phyloP scores from a whole-genome alignment of 495 filamentous ascomycete genomes.

The Stereocaulon alpinum region DNA sequence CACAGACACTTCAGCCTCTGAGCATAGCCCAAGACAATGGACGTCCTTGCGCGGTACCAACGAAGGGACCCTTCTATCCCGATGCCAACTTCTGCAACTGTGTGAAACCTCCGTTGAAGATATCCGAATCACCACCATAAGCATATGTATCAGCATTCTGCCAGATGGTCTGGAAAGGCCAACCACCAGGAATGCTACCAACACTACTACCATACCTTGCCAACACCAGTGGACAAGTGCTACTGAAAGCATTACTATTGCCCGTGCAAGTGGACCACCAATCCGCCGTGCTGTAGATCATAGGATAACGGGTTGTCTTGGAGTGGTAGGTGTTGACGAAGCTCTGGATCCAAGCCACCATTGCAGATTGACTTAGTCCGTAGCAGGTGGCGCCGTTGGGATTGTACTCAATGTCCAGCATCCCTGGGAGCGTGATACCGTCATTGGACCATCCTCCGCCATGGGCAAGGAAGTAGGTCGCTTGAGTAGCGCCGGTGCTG shows the following conservation, averaged over 20 bases:
- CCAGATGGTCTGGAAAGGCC: slow-evolving; percentile 52
- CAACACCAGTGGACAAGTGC: slow-evolving; percentile 46
- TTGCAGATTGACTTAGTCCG: slow-evolving; percentile 40
- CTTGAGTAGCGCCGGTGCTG: slow-evolving; percentile 40
- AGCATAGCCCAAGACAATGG: too few relatives aligned
- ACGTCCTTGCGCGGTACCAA: background rate
- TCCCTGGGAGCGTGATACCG: slow-evolving; percentile 53
- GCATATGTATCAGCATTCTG: slow-evolving; percentile 35
- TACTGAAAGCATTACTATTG: slow-evolving; percentile 40
- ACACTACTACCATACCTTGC: slow-evolving; percentile 40
- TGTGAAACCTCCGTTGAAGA: slow-evolving; percentile 37
- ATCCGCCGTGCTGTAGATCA: slow-evolving; percentile 50
- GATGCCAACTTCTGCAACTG: slow-evolving; percentile 27
- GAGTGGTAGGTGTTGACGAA: slow-evolving; percentile 48
- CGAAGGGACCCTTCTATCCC: background rate
- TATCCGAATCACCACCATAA: slow-evolving; percentile 43
- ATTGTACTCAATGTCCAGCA: slow-evolving; percentile 54
- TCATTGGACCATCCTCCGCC: slow-evolving; percentile 55
- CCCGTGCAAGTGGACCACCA: slow-evolving; percentile 58
- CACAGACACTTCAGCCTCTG: too few relatives aligned
- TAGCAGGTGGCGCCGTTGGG: slow-evolving; percentile 39
- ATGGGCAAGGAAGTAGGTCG: slow-evolving; percentile 47
- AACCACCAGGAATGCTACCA: slow-evolving; percentile 47
- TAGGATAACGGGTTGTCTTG: slow-evolving; percentile 43
- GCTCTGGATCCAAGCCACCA: slow-evolving; percentile 50